A percentile compares a stretch with the other conserved stretches of the same genome.
Conservation (phyloP, 2,329 filamentous ascomycete genomes). For the Elsinoe fawcettii region DNA sequence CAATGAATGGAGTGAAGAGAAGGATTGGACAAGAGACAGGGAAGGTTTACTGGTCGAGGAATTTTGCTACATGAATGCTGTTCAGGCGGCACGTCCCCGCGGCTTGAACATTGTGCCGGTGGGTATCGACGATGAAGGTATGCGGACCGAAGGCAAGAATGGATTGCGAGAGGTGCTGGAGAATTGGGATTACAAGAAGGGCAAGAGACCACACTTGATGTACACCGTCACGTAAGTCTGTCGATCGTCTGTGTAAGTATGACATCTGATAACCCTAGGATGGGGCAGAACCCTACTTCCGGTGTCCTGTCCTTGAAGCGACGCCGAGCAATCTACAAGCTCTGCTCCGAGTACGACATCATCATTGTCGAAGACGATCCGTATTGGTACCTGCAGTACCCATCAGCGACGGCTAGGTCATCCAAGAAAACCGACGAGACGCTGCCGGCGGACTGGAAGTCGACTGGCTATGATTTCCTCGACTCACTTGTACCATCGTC, state of each 20-base stretch:
- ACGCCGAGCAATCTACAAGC: slow-evolving; percentile 67
- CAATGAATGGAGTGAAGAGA: slow-evolving; percentile 64
- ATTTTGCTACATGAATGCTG: slow-evolving; percentile 71
- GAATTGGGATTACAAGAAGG: slow-evolving; percentile 70
- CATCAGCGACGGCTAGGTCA: slow-evolving; percentile 50
- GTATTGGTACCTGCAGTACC: slow-evolving; percentile 91
- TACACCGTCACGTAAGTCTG: slow-evolving; percentile 83
- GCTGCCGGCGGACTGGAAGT: slow-evolving; percentile 37
- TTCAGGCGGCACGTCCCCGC: slow-evolving; percentile 58
- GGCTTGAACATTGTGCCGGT: slow-evolving; percentile 69
- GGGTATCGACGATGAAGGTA: slow-evolving; percentile 69
- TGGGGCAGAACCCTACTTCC: slow-evolving; percentile 83
- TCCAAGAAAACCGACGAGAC: slow-evolving; percentile 39
- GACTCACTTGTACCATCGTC: slow-evolving; percentile 80
- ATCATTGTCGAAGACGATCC: slow-evolving; percentile 92
- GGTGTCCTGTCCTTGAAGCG: slow-evolving; percentile 65
- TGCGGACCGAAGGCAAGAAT: slow-evolving; percentile 64
- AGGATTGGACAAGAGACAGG: slow-evolving; percentile 59
- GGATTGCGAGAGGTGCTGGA: slow-evolving; percentile 69
- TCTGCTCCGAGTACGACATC: slow-evolving; percentile 78
- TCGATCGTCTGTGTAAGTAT: not conserved
- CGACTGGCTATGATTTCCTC: slow-evolving; percentile 66
- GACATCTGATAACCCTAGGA: slow-evolving; percentile 38
- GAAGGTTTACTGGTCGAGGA: slow-evolving; percentile 73
- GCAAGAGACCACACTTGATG: slow-evolving; percentile 71